Base-by-base conservation (phyloP, 1,139 yeast genomes). In the Blastobotrys aristatus region DNA sequence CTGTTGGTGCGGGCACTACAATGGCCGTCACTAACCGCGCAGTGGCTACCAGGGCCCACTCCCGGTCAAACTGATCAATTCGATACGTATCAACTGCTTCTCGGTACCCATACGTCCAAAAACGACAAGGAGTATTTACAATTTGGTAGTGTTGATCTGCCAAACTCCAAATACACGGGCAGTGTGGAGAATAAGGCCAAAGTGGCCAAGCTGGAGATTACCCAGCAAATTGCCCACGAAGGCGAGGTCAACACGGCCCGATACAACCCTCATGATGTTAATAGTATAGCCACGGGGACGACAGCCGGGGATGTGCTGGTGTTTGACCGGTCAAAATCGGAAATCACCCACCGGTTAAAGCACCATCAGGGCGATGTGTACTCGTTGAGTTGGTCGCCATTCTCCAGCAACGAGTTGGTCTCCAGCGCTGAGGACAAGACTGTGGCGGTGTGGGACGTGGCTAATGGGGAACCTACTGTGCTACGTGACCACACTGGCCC, bases 41-140 rank as follows among this genome's bases (percentile, higher is more conserved):
- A 68, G 50, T 69, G 73, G 72, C 64, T 69, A 51, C 74, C 58
- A 53, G 76, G 57, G 13, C 40, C 51, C 24, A 38, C 39, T 21
- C 35, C 37, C 13, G 32, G 46, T 14, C 48, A 42, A 30, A 46
- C 46, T 26, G 40, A 43, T 8, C 47, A 44, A n/a, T 46, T 54
- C 45, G 54, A 64, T 11, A 59, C 65, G 2, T 66, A 63, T 44
- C 54, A 63, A 42, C 64, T 90, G 50, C 65, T 89, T 14, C 66
- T 87, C 38, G 95, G 96, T 11, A 89, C 97, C 0, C 92, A 86
- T 62, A 86, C 96, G 0, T 82, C 92, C 0, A 88, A 85, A 3
- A 80, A 77, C 47, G 96, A 83, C 53, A 74, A 74, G 4, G 84
- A 89, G 59, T 86, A 80, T 63, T 67, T 90, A 52, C 87, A 89